Evolutionary conservation across 345 rosid species (phyloP).

Genomic region (Eutrema heterophyllum): DNA sequence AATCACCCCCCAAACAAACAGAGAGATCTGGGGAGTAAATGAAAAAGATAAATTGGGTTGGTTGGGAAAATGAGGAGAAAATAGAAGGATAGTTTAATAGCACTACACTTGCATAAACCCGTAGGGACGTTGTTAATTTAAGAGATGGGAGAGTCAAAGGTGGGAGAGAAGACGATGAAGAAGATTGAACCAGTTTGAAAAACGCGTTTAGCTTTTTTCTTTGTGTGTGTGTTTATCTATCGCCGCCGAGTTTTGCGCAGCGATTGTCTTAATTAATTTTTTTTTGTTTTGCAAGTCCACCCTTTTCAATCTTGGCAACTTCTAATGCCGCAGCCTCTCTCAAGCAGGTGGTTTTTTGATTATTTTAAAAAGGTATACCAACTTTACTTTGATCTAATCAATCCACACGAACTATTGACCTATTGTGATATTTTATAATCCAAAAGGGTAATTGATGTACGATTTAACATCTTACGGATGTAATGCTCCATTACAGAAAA

Average conservation of each 20-base stretch:
- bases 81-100: constrained; percentile 15
- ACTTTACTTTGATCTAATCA: background rate
- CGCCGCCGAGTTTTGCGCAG: constrained; percentile 22
- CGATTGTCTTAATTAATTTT: constrained; percentile 12
- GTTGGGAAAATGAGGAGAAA: constrained; percentile 11
- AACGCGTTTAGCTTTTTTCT: constrained; percentile 23
- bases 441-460: background rate
- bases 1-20: background rate
- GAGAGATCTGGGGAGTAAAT: constrained; percentile 23
- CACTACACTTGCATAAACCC: constrained; percentile 29
- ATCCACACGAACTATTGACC: no score
- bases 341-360: background rate
- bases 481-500: background rate
- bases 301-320: constrained; percentile 22
- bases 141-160: constrained; percentile 17
- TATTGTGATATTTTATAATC: no score
- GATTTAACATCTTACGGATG: background rate
- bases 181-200: constrained; percentile 8
- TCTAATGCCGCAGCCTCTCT: background rate
- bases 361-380: no score
- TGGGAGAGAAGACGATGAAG: constrained; percentile 16
- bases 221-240: background rate
- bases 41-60: background rate
- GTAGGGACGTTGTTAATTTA: constrained; percentile 7
- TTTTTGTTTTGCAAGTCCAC: background rate